phyloP scores from a whole-genome alignment of 495 filamentous ascomycete genomes.

The Hypomontagnella monticulosa region DNA sequence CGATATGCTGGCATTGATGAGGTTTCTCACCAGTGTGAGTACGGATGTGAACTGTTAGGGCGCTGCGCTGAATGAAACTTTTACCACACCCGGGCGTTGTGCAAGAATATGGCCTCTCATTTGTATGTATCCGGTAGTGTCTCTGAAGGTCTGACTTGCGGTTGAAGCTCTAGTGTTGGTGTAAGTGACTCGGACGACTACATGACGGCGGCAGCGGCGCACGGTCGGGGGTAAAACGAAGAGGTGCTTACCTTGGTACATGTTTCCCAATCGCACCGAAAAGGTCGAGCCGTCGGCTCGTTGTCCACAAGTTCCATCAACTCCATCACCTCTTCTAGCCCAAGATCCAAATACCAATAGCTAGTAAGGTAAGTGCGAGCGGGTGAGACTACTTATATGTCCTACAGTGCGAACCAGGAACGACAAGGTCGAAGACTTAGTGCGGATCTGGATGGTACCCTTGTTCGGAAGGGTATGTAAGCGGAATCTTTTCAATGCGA shows the following conservation, averaged over 20 bases:
- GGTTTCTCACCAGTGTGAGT: constrained; percentile 93
- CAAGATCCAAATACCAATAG: constrained; percentile 37
- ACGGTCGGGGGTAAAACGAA: neutral
- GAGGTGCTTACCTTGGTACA: constrained; percentile 61
- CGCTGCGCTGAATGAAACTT: constrained; percentile 90
- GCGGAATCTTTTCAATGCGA: constrained; percentile 56
- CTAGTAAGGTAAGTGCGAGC: constrained; percentile 43
- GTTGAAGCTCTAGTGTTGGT: constrained; percentile 77
- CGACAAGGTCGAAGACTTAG: constrained; percentile 26
- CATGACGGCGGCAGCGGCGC: neutral
- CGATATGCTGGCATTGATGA: constrained; percentile 79
- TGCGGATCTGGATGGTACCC: constrained; percentile 41
- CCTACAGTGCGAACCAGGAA: constrained; percentile 42
- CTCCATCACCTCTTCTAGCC: constrained; percentile 57
- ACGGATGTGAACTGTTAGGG: constrained; percentile 84
- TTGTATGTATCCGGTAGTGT: constrained; percentile 90
- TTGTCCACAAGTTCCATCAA: constrained; percentile 64
- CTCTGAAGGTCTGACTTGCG: constrained; percentile 90
- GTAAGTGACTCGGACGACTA: constrained; percentile 36
- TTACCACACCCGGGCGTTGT: constrained; percentile 76
- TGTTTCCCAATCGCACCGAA: constrained; percentile 61
- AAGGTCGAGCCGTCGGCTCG: constrained; percentile 61
- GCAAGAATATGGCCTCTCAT: constrained; percentile 85
- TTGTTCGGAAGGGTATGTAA: constrained; percentile 49
- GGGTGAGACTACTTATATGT: constrained; percentile 51